These are phyloP conservation scores for Actinomortierella wolfii DNA, from an alignment of 371 early-diverging fungal species.

Conservation along the genomic window DNA sequence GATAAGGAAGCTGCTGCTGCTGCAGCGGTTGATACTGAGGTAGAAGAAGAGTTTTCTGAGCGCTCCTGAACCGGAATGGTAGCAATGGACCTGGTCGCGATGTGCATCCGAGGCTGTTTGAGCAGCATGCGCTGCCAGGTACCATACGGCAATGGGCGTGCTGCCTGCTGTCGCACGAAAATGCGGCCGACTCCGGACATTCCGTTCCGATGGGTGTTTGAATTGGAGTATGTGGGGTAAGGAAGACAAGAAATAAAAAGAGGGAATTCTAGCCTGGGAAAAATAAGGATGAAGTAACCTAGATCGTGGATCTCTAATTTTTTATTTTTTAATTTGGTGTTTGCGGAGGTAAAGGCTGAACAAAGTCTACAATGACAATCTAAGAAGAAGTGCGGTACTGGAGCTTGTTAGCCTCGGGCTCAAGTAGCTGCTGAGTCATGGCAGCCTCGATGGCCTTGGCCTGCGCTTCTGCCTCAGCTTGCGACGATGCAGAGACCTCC, in stretches of 20 bases:
- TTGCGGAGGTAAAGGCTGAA: too few relatives aligned
- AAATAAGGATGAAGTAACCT: too few relatives aligned
- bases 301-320: too few relatives aligned
- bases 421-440: constrained; percentile 60
- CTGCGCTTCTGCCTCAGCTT: constrained; percentile 50
- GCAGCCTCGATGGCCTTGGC: constrained; percentile 60
- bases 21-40: background rate
- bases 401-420: constrained; percentile 58
- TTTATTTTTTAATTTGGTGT: too few relatives aligned
- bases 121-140: background rate
- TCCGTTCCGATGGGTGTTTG: too few relatives aligned
- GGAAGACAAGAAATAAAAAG: too few relatives aligned
- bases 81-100: background rate
- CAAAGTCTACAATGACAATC: too few relatives aligned
- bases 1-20: constrained; percentile 1
- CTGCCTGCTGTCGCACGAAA: background rate
- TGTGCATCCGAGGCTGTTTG: background rate
- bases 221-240: too few relatives aligned
- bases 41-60: background rate
- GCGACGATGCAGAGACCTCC: constrained; percentile 65
- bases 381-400: constrained; percentile 25
- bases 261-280: too few relatives aligned
- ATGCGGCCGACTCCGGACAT: too few relatives aligned
- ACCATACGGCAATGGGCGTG: background rate
- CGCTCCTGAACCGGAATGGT: background rate